These are phyloP conservation scores for Fusarium buxicola DNA, from an alignment of 2,329 filamentous ascomycete species.

Conservation along the genomic window DNA sequence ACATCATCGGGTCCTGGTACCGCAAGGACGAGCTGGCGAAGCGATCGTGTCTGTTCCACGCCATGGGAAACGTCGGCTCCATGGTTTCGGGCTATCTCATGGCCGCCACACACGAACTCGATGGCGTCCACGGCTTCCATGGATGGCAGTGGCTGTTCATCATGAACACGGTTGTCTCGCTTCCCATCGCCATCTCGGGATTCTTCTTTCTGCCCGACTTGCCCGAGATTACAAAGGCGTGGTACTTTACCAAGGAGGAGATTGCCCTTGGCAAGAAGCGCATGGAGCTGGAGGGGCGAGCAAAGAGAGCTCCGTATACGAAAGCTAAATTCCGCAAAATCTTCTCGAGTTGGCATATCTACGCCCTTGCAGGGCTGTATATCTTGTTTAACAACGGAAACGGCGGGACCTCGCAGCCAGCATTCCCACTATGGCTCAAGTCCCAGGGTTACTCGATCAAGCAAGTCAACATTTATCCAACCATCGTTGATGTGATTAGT, in stretches of 20 bases:
- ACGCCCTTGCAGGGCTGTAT: constrained; percentile 67
- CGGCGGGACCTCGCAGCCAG: constrained; percentile 61
- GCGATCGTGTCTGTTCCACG: constrained; percentile 56
- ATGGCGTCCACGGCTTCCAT: constrained; percentile 57
- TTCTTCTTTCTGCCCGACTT: constrained; percentile 50
- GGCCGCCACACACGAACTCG: constrained; percentile 54
- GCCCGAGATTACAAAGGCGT: constrained; percentile 44
- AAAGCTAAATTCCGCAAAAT: constrained; percentile 68
- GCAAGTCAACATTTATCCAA: constrained; percentile 66
- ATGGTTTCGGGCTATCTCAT: constrained; percentile 50
- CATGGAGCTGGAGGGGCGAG: constrained; percentile 58
- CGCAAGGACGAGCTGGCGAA: constrained; percentile 57
- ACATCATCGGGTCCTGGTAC: constrained; percentile 59
- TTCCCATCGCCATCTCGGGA: constrained; percentile 49
- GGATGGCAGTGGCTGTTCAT: constrained; percentile 60
- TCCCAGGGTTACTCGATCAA: constrained; percentile 55
- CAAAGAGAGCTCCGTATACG: constrained; percentile 54
- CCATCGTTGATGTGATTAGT: constrained; percentile 65
- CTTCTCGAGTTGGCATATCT: constrained; percentile 74
- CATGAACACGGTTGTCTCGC: constrained; percentile 51
- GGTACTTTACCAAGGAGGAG: constrained; percentile 46
- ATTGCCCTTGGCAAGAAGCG: constrained; percentile 45
- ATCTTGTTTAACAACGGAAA: constrained; percentile 73
- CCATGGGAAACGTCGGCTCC: constrained; percentile 45
- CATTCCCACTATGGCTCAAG: constrained; percentile 65